Percentiles rank a stretch among this genome's conserved stretches.
Conservation (phyloP, 2,329 filamentous ascomycete genomes). For the Fusarium solani-melongenae region DNA sequence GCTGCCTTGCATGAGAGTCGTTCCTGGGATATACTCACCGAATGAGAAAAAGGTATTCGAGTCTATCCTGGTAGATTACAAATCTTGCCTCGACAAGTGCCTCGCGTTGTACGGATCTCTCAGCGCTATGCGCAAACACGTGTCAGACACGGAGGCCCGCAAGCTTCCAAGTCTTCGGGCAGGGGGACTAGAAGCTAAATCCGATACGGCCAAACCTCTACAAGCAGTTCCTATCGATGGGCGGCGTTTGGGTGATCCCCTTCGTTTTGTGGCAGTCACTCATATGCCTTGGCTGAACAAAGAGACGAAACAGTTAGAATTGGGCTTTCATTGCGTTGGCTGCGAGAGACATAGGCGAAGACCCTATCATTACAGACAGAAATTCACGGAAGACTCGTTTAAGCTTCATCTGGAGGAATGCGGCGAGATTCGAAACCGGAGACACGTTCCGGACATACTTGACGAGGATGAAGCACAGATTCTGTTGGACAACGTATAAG, state of each 20-base stretch:
- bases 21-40: not conserved
- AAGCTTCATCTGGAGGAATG: not conserved
- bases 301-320: not conserved
- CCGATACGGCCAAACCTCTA: not conserved
- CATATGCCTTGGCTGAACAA: not conserved
- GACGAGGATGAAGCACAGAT: too few species aligned
- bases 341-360: not conserved
- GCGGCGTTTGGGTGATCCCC: not conserved
- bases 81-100: not conserved
- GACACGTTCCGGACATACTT: too few species aligned
- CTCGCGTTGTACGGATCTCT: not conserved
- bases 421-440: not conserved
- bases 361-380: not conserved
- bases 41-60: not conserved
- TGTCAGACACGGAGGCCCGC: not conserved
- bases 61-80: not conserved
- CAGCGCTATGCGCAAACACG: not conserved
- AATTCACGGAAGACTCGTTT: not conserved
- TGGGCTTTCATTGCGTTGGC: not conserved
- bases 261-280: not conserved
- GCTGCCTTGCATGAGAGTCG: not conserved
- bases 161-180: too few species aligned
- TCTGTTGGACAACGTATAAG: too few species aligned
- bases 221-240: not conserved
- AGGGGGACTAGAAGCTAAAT: not conserved